Percentiles rank a stretch among this genome's conserved stretches.
phyloP scores from a whole-genome alignment of 129 eudicot genomes.

The Oenanthe sinensis region DNA sequence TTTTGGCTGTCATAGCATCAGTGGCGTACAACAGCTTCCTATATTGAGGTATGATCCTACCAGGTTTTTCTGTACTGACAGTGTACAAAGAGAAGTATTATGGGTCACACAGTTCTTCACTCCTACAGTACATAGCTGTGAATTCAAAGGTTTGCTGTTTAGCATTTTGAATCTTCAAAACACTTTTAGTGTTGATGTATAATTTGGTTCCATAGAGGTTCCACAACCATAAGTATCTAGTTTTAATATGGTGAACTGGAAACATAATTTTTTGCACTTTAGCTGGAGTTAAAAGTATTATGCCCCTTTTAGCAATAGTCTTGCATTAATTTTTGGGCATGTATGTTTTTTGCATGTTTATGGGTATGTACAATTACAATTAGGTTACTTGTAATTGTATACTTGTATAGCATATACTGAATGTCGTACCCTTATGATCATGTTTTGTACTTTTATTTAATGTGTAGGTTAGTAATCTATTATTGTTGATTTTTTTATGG shows the following conservation, averaged over 20 bases:
- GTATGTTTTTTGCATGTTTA: neutral
- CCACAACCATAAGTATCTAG: neutral
- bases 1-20: constrained; percentile 28
- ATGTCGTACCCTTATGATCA: neutral
- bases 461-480: neutral
- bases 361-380: neutral
- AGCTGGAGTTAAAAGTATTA: neutral
- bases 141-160: neutral
- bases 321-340: neutral
- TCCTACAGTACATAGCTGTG: neutral
- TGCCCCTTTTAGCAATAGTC: neutral
- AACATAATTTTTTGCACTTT: neutral
- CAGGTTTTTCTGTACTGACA: constrained; percentile 99
- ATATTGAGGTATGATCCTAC: constrained; percentile 56
- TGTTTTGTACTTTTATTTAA: neutral
- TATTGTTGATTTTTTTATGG: too few species aligned
- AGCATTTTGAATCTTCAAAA: neutral
- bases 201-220: neutral
- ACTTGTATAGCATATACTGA: neutral
- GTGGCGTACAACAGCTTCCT: constrained; percentile 62
- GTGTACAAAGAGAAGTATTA: constrained; percentile 99
- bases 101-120: constrained; percentile 52
- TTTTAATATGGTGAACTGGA: neutral
- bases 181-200: neutral
- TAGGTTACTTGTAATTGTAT: neutral